Percentiles rank a stretch among this genome's conserved stretches.
Conservation (phyloP, 305 asterid genomes). For the Petunia hybrid region DNA sequence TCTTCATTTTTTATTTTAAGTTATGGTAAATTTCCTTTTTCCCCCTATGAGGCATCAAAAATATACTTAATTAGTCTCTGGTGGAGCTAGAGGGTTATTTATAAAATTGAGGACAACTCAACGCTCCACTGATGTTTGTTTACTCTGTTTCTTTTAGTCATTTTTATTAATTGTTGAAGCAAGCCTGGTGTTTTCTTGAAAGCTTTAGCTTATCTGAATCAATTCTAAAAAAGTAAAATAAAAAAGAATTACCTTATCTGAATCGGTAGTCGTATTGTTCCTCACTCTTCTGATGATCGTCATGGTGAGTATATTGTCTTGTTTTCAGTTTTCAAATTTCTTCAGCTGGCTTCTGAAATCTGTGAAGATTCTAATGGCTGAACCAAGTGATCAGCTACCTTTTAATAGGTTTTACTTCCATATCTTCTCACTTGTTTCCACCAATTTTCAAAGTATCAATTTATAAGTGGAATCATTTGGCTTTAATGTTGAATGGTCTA, state of each 20-base stretch:
- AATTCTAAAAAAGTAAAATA: too few relatives aligned
- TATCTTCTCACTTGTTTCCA: slow-evolving; percentile 18
- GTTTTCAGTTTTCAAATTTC: slow-evolving; percentile 86
- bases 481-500: slow-evolving; percentile 30
- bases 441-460: slow-evolving; percentile 14
- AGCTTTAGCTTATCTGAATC: slow-evolving; percentile 15
- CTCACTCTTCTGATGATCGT: slow-evolving; percentile 7
- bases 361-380: slow-evolving; percentile 90
- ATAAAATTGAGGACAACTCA: not conserved
- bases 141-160: not conserved
- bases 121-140: not conserved
- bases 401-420: slow-evolving; percentile 80
- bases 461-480: slow-evolving; percentile 25
- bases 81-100: not conserved
- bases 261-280: not conserved
- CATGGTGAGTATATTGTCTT: slow-evolving; percentile 41
- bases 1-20: not conserved
- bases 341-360: slow-evolving; percentile 97
- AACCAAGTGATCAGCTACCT: slow-evolving; percentile 93
- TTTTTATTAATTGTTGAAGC: not conserved
- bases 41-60: not conserved
- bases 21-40: not conserved
- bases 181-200: not conserved
- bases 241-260: slow-evolving; percentile 6
- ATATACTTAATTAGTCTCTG: not conserved